These are phyloP conservation scores for Colletotrichum destructivum DNA, from an alignment of 2,329 filamentous ascomycete species.

Conservation along the genomic window DNA sequence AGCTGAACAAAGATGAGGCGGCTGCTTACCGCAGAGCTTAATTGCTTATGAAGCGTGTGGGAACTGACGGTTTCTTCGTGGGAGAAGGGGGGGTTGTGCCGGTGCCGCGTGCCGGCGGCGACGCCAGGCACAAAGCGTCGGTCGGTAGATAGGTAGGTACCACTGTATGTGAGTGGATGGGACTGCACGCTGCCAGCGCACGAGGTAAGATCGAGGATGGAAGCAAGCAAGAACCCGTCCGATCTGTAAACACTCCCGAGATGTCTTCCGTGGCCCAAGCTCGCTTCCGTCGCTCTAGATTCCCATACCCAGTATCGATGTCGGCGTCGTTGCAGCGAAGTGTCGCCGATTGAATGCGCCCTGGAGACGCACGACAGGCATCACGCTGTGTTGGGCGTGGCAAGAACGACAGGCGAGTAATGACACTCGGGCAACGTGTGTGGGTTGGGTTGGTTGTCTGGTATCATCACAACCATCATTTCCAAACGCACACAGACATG, in stretches of 20 bases:
- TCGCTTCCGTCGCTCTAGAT: neutral
- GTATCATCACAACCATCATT: neutral
- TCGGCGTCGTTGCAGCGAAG: neutral
- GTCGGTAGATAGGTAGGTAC: neutral
- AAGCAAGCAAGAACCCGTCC: conserved; percentile 1
- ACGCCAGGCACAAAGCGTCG: neutral
- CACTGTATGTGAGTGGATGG: neutral
- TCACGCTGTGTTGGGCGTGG: neutral
- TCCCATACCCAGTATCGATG: neutral
- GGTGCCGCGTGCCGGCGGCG: neutral
- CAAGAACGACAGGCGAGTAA: neutral
- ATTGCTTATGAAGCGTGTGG: conserved; percentile 2
- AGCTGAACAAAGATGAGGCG: conserved; percentile 8
- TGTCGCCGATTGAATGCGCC: neutral
- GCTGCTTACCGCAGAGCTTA: neutral
- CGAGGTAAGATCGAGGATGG: neutral
- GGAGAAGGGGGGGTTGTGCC: neutral
- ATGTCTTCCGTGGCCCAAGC: conserved; percentile 26
- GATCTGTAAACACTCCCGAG: conserved; percentile 29
- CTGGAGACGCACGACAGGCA: neutral
- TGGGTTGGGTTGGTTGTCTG: neutral
- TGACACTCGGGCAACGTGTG: neutral
- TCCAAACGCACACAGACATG: neutral
- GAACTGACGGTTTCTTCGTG: neutral
- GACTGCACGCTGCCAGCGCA: neutral